Conservation (phyloP, 1,284 basidiomycete genomes). For the Sporisorium sorghi region DNA sequence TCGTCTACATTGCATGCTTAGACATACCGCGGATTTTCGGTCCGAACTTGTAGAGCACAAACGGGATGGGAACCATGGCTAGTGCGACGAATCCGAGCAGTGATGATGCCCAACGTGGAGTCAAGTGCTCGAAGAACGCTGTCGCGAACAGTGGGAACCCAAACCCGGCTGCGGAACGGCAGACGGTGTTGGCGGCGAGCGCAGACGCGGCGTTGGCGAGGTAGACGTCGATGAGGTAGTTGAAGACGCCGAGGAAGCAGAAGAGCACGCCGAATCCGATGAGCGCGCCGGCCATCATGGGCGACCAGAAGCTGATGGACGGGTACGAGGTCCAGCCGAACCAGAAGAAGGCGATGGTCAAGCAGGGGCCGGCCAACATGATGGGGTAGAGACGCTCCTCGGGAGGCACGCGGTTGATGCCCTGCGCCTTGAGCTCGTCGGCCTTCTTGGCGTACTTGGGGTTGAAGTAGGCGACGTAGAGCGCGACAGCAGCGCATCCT, state of each 20-base stretch:
- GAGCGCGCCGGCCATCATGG: constrained; percentile 72
- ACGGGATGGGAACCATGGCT: constrained; percentile 78
- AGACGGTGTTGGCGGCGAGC: constrained; percentile 77
- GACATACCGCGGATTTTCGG: constrained; percentile 69
- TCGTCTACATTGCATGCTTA: constrained; percentile 46
- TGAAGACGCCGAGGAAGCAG: constrained; percentile 73
- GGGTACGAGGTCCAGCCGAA: constrained; percentile 61
- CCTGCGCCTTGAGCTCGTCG: constrained; percentile 47
- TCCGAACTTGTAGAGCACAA: constrained; percentile 71
- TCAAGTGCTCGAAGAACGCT: constrained; percentile 74
- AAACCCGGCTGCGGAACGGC: constrained; percentile 77
- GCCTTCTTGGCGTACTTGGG: constrained; percentile 50
- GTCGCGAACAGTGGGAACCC: constrained; percentile 72
- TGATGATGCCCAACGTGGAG: constrained; percentile 80
- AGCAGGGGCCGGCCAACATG: constrained; percentile 66
- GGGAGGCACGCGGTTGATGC: constrained; percentile 61
- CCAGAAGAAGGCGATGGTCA: constrained; percentile 71
- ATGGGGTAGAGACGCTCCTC: constrained; percentile 61
- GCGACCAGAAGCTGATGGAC: constrained; percentile 70
- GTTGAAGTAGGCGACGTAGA: constrained; percentile 59
- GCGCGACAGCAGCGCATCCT: constrained; percentile 36
- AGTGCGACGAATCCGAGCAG: constrained; percentile 80
- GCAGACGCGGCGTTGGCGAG: constrained; percentile 73
- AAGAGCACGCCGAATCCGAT: constrained; percentile 72
- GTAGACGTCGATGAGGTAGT: constrained; percentile 73